A percentile compares a stretch with the other conserved stretches of the same genome.
These are phyloP conservation scores for Plasmodium ovale DNA, from an alignment of 169 alveolate species.

Conservation along the genomic window DNA sequence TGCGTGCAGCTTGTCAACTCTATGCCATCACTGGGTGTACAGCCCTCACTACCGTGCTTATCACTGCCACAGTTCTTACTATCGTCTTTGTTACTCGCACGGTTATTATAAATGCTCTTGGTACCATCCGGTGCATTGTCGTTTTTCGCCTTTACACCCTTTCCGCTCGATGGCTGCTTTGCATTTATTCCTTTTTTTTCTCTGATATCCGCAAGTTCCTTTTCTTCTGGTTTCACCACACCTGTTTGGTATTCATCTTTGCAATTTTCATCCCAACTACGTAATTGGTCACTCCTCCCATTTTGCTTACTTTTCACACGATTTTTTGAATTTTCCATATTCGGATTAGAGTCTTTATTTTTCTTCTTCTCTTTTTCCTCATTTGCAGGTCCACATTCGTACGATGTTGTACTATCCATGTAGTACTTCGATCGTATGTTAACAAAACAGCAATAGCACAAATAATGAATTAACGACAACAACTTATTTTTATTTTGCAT, in stretches of 20 bases:
- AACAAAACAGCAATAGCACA: constrained; percentile 73
- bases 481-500: constrained; percentile 60
- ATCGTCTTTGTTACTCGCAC: not conserved
- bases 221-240: not conserved
- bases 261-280: not conserved
- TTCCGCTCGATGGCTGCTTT: not conserved
- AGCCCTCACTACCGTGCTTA: not conserved
- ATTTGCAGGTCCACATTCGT: not conserved
- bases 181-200: not conserved
- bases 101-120: not conserved
- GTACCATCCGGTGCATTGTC: not conserved
- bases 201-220: not conserved
- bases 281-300: not conserved
- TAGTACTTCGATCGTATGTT: constrained; percentile 49
- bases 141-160: not conserved
- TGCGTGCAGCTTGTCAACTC: not conserved
- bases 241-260: not conserved
- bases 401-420: not conserved
- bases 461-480: constrained; percentile 70
- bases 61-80: not conserved
- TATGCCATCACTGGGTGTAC: not conserved
- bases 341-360: not conserved
- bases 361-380: not conserved
- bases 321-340: not conserved
- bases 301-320: not conserved